A percentile compares a stretch with the other conserved stretches of the same genome.
These are phyloP conservation scores for Apiospora rasikravindrae DNA, from an alignment of 2,329 filamentous ascomycete species.

Conservation along the genomic window DNA sequence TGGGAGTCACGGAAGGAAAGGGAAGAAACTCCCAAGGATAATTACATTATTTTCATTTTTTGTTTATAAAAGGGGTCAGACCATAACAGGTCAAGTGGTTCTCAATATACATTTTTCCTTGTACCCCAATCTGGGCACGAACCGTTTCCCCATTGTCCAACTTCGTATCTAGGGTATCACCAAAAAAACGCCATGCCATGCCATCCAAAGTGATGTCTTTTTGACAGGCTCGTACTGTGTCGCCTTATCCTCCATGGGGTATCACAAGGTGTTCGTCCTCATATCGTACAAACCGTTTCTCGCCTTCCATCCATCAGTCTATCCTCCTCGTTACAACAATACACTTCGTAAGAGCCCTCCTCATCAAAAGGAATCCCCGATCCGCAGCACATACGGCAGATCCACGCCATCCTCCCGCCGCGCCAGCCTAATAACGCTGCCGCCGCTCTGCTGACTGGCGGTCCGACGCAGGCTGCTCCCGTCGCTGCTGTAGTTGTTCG, in stretches of 20 bases:
- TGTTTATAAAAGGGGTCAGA: background rate
- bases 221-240: background rate
- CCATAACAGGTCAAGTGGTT: background rate
- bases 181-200: background rate
- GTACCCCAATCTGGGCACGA: background rate
- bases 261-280: background rate
- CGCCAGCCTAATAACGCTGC: slow-evolving; percentile 53
- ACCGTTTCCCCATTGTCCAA: background rate
- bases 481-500: slow-evolving; percentile 24
- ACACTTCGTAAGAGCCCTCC: background rate
- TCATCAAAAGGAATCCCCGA: slow-evolving; percentile 32
- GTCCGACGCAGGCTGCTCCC: slow-evolving; percentile 43
- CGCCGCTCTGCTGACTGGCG: slow-evolving; percentile 40
- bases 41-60: background rate
- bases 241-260: background rate
- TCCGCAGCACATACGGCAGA: slow-evolving; percentile 42
- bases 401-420: slow-evolving; percentile 39
- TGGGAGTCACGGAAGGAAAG: background rate
- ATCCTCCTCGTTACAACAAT: background rate
- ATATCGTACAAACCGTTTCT: background rate
- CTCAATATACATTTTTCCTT: background rate
- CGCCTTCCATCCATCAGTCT: no score
- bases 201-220: background rate
- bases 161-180: background rate
- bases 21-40: no score